Base-by-base conservation (phyloP, 331 rosid genomes). In the Arachis monticola region DNA sequence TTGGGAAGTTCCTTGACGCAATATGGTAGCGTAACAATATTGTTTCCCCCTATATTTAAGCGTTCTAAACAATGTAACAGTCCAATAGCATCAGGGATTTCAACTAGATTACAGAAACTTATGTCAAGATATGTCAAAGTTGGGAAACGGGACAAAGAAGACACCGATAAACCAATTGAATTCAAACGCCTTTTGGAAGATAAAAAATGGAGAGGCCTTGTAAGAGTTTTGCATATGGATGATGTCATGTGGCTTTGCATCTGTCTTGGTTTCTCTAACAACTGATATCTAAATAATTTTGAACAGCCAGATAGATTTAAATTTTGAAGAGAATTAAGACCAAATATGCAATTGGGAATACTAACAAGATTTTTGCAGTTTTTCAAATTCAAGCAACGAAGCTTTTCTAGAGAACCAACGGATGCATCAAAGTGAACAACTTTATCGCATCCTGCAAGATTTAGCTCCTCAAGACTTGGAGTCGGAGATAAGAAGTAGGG, bases 1-100 rank as follows among this genome's bases (percentile, higher is more conserved):
- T 17, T 64, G 8, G 70, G 22, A 17, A 64, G 55, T 10, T 64
- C 6, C 38, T 9, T 8, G 52, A 64, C 44, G 70, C 53, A 14
- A 44, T 5, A 3, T 1, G 70, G 70, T 9, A 48, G 53, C 4
- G 53, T 2, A 48, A 2, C 53, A 10, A 48, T 2, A 48, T 48
- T n/a, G 63, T 69, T 69, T 3, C 73, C 73, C 0, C 62, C 59
- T 4, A 69, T 4, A 7, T 46, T 60, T 45, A 60, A 47, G 4
- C 0, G 3, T 60, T 60, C 50, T 47, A 73, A 60, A 46, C 4
- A n/a, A n/a, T 9, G 17, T 12, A 73, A 4, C 2, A 7, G 1
- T 60, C 77, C 60, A 60, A 72, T 46, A 60, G 38, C 35, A 47
- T 46, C 60, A 8, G 69, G 77, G 67, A 72, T 60, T 30, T 72